Evolutionary conservation across 768 basidiomycete genomes (phyloP), one percentile per base, ranked within the genome.

Genomic region (Kwoniella shandongensis): DNA sequence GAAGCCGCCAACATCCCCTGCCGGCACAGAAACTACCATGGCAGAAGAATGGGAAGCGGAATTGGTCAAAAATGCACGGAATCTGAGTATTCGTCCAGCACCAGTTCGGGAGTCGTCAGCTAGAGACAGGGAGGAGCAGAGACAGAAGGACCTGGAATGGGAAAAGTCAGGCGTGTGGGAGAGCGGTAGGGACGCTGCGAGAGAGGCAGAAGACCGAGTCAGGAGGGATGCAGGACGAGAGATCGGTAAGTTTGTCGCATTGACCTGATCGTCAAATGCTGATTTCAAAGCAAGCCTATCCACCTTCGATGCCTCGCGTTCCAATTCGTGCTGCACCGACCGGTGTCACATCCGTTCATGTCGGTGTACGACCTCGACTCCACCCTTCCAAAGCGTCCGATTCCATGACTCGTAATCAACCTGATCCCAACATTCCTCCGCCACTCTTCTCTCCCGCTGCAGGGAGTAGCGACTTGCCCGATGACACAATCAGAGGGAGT

Each of bases 311-410:
- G 25, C 70, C 70, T 6, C 59, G 63, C 18, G 40, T 54, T 18
- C 63, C 70, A 8, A 63, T 72, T 5, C 55, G 70, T 42, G 66
- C 70, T 11, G 94, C 97, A 49, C 92, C 94, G 1, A 91, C 91
- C 35, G 94, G 98, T 69, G 86, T 99, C 46, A 83, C 97, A 51
- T 82, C 85, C 1, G 84, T 99, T 40, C 85, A 91, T n/a, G 89
- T 97, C 27, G 94, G 94, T 39, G 89, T 72, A 13, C 61, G 71
- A 39, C 71, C 71, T 2, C 56, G 71, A 12, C 55, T 73, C 2
- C 71, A 70, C 48, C 71, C 71, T 12, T 56, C 63, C 12, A 58
- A 54, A 40, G 62, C 62, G 2, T 35, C 53, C 44, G 62, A 61
- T 10, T 68, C 66, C 13, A 29, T 66, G 40, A 30, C 48, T 8